A percentile compares a stretch with the other conserved stretches of the same genome.
phyloP scores from a whole-genome alignment of 2,329 filamentous ascomycete genomes.

The Xylaria arbuscula region DNA sequence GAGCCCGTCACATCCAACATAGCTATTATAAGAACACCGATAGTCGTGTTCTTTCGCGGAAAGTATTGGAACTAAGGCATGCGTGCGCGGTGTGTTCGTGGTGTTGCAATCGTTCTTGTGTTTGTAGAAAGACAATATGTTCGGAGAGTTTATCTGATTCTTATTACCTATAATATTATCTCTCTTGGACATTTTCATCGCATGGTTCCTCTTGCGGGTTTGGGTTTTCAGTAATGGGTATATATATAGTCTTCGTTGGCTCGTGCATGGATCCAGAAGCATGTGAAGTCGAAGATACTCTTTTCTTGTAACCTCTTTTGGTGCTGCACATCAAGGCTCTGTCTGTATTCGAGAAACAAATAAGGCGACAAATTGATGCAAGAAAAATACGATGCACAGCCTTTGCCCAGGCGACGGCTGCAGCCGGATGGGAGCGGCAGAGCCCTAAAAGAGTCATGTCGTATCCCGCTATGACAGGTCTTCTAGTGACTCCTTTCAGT shows the following conservation, averaged over 20 bases:
- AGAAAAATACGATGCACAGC: background rate
- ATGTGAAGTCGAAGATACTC: too few relatives aligned
- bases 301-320: background rate
- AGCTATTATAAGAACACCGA: background rate
- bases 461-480: background rate
- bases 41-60: background rate
- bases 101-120: background rate
- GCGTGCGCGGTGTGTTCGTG: background rate
- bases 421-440: conserved; percentile 20
- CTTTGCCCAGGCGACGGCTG: conserved; percentile 19
- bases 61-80: background rate
- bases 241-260: too few relatives aligned
- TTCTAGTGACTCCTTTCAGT: background rate
- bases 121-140: background rate
- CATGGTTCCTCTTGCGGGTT: too few relatives aligned
- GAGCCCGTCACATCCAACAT: background rate
- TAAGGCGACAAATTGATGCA: background rate
- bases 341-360: background rate
- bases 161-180: too few relatives aligned
- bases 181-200: too few relatives aligned
- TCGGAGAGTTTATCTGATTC: too few relatives aligned
- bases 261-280: too few relatives aligned
- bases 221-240: too few relatives aligned
- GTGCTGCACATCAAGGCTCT: background rate
- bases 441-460: conserved; percentile 16